These are phyloP conservation scores for Cercospora sesami DNA, from an alignment of 2,329 filamentous ascomycete genomes.

Conservation along the genomic window DNA sequence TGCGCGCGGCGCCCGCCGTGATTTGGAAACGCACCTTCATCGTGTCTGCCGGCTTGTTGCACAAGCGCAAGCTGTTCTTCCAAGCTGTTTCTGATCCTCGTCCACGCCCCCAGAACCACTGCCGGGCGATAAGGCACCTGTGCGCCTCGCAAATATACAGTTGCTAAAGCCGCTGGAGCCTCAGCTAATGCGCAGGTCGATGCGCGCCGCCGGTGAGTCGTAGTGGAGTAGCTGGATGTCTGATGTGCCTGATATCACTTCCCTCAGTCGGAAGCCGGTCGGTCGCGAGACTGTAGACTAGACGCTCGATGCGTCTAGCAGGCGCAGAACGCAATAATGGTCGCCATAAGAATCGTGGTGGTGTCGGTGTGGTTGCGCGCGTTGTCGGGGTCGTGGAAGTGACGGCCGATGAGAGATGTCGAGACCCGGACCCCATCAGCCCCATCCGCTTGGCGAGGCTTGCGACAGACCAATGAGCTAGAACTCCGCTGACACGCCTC, in stretches of 20 bases:
- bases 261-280: slow-evolving; percentile 40
- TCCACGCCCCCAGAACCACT: not conserved
- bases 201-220: slow-evolving; percentile 5
- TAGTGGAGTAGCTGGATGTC: slow-evolving; percentile 9
- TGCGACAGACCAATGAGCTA: slow-evolving; percentile 11
- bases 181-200: not conserved
- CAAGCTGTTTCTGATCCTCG: not conserved
- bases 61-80: slow-evolving; percentile 13
- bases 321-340: slow-evolving; percentile 26
- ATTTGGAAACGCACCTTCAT: slow-evolving; percentile 35
- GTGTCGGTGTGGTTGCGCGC: slow-evolving; percentile 13
- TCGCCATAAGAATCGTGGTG: slow-evolving; percentile 19
- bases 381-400: slow-evolving; percentile 15
- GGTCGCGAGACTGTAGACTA: slow-evolving; percentile 34
- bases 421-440: not conserved
- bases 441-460: slow-evolving; percentile 1
- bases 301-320: slow-evolving; percentile 39
- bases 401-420: slow-evolving; percentile 7
- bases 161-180: not conserved
- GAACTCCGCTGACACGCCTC: slow-evolving; percentile 1
- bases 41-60: slow-evolving; percentile 13
- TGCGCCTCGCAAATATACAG: not conserved
- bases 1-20: slow-evolving; percentile 4
- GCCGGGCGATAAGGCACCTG: not conserved
- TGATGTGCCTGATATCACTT: slow-evolving; percentile 31